Evolutionary conservation across 179 eudicot species (phyloP), one percentile per base, ranked within the genome.

Genomic region (Silene vulgaris): DNA sequence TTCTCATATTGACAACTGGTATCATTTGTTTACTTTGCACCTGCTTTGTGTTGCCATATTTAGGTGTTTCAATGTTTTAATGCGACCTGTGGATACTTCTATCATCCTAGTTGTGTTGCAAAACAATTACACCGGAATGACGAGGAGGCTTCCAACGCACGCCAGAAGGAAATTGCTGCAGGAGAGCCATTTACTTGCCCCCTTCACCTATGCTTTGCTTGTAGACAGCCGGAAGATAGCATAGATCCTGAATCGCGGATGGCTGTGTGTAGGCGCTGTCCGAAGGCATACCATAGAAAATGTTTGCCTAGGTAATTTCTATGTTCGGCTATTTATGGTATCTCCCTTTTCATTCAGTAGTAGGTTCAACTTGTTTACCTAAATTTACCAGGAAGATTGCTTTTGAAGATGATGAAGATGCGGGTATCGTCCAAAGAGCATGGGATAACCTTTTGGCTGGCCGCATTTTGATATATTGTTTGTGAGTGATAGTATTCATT

Each of bases 201-300:
- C 37, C 75, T 83, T 71, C 97, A 92, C 63, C 79, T 79, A 35
- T 92, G 97, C 78, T 29, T 40, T 78, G 82, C 75, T 62, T 92
- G 97, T 82, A 85, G 88, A 52, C 83, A 78, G 78, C 78, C 85
- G 13, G 97, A 87, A 79, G 78, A 85, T 76, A 82, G 81, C 70
- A 50, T 61, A n/a, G 83, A 69, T 77, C 64, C 69, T 63, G 83
- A 85, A 5, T 70, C 87, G 83, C 91, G 87, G 62, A 89, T 92
- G 86, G 97, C 97, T 74, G 84, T 89, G 20, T 92, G 97, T 70
- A 87, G 94, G 75, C 97, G 96, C n/a, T 92, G 97, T 79, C 97
- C 97, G 65, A 90, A 68, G 76, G 84, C 94, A 21, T 92, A 89
- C 79, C 97, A 92, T 77, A 82, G 85, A 73, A 89, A 88, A 83